These are phyloP conservation scores for Trichaptum fuscoviolaceum DNA, from an alignment of 768 basidiomycete species.

Conservation along the genomic window DNA sequence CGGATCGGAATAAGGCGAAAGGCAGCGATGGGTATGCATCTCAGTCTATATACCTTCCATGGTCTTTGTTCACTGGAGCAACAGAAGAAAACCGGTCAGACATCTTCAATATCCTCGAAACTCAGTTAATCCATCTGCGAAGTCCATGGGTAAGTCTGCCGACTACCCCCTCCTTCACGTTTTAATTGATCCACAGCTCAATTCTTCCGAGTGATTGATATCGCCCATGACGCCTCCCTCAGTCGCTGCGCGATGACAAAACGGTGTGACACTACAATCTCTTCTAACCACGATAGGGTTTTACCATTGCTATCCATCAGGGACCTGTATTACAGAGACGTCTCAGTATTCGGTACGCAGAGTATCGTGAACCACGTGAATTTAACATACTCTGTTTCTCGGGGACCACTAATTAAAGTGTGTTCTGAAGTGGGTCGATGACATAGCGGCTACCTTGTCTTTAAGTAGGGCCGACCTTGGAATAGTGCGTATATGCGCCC, in stretches of 20 bases:
- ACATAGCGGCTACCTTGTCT: conserved; percentile 78
- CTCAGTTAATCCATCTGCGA: not conserved
- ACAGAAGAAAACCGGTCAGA: not conserved
- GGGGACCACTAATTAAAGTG: conserved; percentile 6
- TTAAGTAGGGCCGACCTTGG: conserved; percentile 72
- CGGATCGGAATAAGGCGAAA: not conserved
- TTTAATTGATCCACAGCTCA: conserved; percentile 44
- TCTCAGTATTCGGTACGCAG: conserved; percentile 72
- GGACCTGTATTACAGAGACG: conserved; percentile 87
- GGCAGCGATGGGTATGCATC: not conserved
- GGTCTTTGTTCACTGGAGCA: no score
- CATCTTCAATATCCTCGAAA: not conserved
- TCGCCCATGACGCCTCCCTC: conserved; percentile 63
- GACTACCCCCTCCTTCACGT: not conserved
- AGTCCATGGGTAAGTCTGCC: not conserved
- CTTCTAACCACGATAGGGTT: not conserved
- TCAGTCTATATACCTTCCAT: not conserved
- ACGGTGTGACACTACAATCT: conserved; percentile 33
- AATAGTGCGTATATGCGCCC: conserved; percentile 46
- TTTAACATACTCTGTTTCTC: conserved; percentile 1
- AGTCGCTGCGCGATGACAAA: conserved; percentile 57
- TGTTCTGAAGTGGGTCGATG: conserved; percentile 69
- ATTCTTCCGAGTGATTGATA: conserved; percentile 58
- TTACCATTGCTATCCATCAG: conserved; percentile 30
- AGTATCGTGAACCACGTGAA: conserved; percentile 70